phyloP scores from a whole-genome alignment of 2,329 filamentous ascomycete genomes.

The Ceratocystis destructans region DNA sequence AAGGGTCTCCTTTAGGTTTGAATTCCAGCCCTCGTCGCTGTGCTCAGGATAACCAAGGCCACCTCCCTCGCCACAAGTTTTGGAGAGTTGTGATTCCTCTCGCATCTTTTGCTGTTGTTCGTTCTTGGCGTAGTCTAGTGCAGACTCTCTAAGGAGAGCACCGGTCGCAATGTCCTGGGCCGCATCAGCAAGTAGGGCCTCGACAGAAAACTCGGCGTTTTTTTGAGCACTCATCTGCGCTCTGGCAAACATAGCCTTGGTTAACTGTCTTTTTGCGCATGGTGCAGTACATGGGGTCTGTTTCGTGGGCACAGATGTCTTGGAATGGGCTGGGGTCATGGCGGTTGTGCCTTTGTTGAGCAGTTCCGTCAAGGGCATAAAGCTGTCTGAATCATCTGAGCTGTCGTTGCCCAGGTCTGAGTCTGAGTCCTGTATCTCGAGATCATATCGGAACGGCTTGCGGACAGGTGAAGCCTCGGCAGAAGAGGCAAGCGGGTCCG shows the following conservation, averaged over 20 bases:
- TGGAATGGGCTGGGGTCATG: not conserved
- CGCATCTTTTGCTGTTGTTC: not conserved
- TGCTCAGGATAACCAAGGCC: not conserved
- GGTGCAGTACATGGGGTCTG: not conserved
- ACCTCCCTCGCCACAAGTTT: not conserved
- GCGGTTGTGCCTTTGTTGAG: not conserved
- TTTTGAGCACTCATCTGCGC: slow-evolving; percentile 5
- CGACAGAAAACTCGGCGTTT: not conserved
- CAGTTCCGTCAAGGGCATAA: slow-evolving; percentile 29
- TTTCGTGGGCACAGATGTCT: not conserved
- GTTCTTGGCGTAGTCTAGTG: not conserved
- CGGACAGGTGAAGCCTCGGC: slow-evolving; percentile 11
- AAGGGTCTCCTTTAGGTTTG: slow-evolving; percentile 12
- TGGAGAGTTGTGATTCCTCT: not conserved
- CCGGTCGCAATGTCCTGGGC: slow-evolving; percentile 1
- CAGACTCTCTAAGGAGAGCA: not conserved
- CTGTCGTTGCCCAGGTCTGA: slow-evolving; percentile 58
- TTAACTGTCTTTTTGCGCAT: not conserved
- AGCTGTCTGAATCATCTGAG: slow-evolving; percentile 45
- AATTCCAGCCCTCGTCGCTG: not conserved
- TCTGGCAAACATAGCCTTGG: not conserved
- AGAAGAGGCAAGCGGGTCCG: slow-evolving; percentile 11
- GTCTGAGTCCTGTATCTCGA: slow-evolving; percentile 56
- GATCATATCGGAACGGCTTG: slow-evolving; percentile 32
- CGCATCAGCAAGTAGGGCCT: slow-evolving; percentile 12